These are phyloP conservation scores for Guillardia theta DNA, from an alignment of 78 protist genomes.

Conservation along the genomic window DNA sequence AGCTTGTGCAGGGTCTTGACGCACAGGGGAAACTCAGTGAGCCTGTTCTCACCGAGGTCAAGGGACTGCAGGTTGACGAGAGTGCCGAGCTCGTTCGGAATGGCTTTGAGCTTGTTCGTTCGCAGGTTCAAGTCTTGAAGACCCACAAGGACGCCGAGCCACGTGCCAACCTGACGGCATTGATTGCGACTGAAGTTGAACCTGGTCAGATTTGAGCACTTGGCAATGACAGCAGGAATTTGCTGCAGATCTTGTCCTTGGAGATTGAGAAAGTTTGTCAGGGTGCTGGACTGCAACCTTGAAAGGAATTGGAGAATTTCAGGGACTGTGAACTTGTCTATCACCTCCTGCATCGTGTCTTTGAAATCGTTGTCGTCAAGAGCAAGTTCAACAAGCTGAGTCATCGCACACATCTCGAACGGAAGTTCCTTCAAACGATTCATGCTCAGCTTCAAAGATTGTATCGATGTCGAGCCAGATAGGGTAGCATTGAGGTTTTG, in stretches of 20 bases:
- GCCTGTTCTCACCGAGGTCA: neutral
- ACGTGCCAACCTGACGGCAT: neutral
- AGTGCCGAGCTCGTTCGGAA: neutral
- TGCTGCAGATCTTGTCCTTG: neutral
- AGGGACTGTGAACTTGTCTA: neutral
- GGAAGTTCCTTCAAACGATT: neutral
- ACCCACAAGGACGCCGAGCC: neutral
- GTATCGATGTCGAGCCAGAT: neutral
- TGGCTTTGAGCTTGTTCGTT: neutral
- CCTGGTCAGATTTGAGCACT: neutral
- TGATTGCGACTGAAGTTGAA: neutral
- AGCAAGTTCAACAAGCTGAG: neutral
- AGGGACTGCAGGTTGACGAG: neutral
- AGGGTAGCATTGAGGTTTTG: neutral
- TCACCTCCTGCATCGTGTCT: neutral
- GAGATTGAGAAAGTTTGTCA: neutral
- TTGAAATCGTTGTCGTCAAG: neutral
- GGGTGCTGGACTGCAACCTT: neutral
- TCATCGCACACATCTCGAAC: neutral
- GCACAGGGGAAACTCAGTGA: neutral
- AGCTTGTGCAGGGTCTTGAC: neutral
- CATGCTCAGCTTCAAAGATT: neutral
- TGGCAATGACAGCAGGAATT: neutral
- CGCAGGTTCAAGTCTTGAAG: neutral
- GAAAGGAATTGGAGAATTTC: neutral